These are phyloP conservation scores for Xylaria digitata DNA, from an alignment of 2,329 filamentous ascomycete species.

Conservation along the genomic window DNA sequence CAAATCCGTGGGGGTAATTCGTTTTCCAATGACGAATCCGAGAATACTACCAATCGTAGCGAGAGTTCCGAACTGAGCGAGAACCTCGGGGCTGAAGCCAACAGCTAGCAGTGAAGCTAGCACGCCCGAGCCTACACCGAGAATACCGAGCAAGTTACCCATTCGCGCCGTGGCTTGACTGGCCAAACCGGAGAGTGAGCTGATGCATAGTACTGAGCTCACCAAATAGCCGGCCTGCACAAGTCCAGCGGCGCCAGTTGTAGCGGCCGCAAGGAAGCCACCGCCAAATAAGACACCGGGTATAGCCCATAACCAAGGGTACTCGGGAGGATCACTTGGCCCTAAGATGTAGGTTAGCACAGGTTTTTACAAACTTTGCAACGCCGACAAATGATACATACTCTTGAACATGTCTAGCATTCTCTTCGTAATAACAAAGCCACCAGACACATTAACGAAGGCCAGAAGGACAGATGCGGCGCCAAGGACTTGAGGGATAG, in stretches of 20 bases:
- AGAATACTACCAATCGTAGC: constrained; percentile 75
- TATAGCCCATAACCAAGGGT: constrained; percentile 86
- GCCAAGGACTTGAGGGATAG: constrained; percentile 81
- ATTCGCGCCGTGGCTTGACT: constrained; percentile 85
- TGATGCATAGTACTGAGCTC: constrained; percentile 86
- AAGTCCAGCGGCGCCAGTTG: constrained; percentile 83
- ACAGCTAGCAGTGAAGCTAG: constrained; percentile 84
- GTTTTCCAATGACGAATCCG: constrained; percentile 81
- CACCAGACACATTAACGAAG: constrained; percentile 88
- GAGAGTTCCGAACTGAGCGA: constrained; percentile 82
- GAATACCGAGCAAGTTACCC: constrained; percentile 86
- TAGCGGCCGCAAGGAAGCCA: constrained; percentile 82
- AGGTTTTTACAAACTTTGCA: not conserved
- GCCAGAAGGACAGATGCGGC: constrained; percentile 84
- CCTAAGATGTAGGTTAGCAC: constrained; percentile 55
- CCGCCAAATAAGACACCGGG: constrained; percentile 82
- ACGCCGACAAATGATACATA: constrained; percentile 47
- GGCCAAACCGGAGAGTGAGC: constrained; percentile 82
- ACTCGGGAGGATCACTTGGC: constrained; percentile 87
- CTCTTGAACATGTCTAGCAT: constrained; percentile 95
- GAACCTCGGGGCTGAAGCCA: constrained; percentile 81
- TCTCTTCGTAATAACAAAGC: constrained; percentile 90
- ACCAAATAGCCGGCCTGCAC: constrained; percentile 89
- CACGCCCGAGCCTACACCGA: constrained; percentile 86
- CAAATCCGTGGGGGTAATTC: constrained; percentile 88